Conservation (phyloP, 2,329 filamentous ascomycete species). For the Fusarium tjaetaba region DNA sequence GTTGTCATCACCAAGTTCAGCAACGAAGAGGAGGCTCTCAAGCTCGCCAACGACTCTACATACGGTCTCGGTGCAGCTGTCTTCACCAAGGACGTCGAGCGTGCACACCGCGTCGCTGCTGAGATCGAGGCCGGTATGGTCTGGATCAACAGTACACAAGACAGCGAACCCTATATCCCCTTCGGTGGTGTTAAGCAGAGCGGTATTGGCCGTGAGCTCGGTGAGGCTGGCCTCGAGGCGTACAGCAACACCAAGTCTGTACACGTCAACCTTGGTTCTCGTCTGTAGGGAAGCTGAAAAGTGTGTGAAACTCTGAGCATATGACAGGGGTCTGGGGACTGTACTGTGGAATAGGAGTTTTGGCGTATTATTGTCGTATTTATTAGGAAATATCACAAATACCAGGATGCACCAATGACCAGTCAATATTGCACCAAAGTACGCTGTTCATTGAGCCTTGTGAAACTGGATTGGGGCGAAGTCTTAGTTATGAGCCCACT, state of each 20-base stretch:
- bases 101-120: slow-evolving; percentile 80
- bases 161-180: slow-evolving; percentile 41
- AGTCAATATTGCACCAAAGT: background rate
- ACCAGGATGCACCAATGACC: slow-evolving; percentile 2
- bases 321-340: background rate
- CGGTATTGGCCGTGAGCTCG: slow-evolving; percentile 42
- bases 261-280: slow-evolving; percentile 42
- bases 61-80: slow-evolving; percentile 85
- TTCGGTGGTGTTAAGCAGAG: slow-evolving; percentile 45
- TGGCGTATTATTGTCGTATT: slow-evolving; percentile 26
- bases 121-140: slow-evolving; percentile 74
- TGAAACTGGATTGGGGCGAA: slow-evolving; percentile 10
- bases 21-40: slow-evolving; percentile 78
- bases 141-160: slow-evolving; percentile 57
- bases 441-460: background rate
- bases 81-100: slow-evolving; percentile 83
- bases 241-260: slow-evolving; percentile 42
- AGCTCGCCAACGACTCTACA: slow-evolving; percentile 75
- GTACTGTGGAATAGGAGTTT: slow-evolving; percentile 14
- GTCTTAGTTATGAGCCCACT: background rate
- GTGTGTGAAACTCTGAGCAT: background rate
- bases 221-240: slow-evolving; percentile 41
- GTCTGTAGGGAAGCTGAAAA: slow-evolving; percentile 23
- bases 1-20: slow-evolving; percentile 85
- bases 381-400: slow-evolving; percentile 11